Evolutionary conservation across 768 basidiomycete genomes (phyloP).

Genomic region (Coprinopsis cinerea): DNA sequence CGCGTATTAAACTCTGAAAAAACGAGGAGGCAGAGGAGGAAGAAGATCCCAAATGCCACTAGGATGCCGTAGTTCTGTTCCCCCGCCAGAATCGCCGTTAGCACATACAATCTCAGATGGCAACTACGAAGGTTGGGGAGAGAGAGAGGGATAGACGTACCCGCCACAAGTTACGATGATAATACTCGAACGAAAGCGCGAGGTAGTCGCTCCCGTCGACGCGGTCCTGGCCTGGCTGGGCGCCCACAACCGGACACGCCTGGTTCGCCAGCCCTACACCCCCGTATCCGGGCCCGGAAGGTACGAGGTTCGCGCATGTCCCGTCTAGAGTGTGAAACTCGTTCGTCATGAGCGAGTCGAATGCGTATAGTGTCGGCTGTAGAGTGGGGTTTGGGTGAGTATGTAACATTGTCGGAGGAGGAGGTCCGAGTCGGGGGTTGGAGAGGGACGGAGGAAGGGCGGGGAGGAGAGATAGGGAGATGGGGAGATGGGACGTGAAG

Average conservation of each 20-base stretch:
- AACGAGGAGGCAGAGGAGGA: conserved; percentile 48
- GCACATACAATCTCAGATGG: not conserved
- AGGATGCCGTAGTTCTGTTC: conserved; percentile 66
- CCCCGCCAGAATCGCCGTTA: not conserved
- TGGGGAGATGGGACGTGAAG: no score
- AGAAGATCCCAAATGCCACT: conserved; percentile 56
- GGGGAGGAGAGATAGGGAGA: no score
- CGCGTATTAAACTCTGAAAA: conserved; percentile 51
- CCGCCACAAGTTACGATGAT: conserved; percentile 35
- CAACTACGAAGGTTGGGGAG: not conserved
- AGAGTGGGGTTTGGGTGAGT: no score
- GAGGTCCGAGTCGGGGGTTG: no score
- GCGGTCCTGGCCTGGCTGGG: conserved; percentile 47
- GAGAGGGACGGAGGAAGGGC: no score
- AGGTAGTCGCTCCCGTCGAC: conserved; percentile 57
- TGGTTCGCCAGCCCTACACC: conserved; percentile 55
- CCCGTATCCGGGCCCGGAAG: conserved; percentile 59
- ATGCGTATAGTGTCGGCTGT: conserved; percentile 65
- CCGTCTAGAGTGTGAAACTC: conserved; percentile 74
- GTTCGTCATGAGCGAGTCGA: conserved; percentile 72
- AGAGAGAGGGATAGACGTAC: conserved; percentile 21
- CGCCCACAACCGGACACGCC: conserved; percentile 70
- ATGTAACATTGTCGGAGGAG: no score
- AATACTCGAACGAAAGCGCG: conserved; percentile 45
- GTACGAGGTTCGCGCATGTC: conserved; percentile 51